A percentile compares a stretch with the other conserved stretches of the same genome.
These are phyloP conservation scores for Brassica cretica DNA, from an alignment of 345 rosid species.

Conservation along the genomic window DNA sequence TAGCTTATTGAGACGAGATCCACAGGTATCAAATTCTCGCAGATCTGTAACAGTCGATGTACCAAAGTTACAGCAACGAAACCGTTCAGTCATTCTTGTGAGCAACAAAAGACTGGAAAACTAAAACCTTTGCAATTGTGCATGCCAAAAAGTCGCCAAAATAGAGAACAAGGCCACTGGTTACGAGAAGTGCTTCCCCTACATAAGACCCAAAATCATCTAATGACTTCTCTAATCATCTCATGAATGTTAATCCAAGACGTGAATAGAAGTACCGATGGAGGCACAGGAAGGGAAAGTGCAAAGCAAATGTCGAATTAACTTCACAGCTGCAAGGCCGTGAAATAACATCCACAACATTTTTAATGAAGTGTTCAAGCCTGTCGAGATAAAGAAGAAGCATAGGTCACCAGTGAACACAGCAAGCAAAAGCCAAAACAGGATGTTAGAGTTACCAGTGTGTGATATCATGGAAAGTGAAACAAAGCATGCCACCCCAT, in stretches of 20 bases:
- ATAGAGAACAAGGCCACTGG: constrained; percentile 84
- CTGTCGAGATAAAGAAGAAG: constrained; percentile 70
- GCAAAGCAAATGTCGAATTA: constrained; percentile 67
- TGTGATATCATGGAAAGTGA: constrained; percentile 57
- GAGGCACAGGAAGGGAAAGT: constrained; percentile 87
- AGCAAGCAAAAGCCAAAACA: not conserved
- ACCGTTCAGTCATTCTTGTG: not conserved
- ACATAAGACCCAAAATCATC: not conserved
- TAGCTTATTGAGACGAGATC: constrained; percentile 51
- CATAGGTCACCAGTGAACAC: not conserved
- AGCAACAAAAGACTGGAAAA: not conserved
- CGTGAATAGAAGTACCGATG: constrained; percentile 52
- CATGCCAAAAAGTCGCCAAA: constrained; percentile 82
- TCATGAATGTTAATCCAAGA: not conserved
- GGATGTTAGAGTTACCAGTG: constrained; percentile 48
- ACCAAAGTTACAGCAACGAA: not conserved
- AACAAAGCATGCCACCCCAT: constrained; percentile 52
- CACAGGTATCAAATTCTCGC: constrained; percentile 43
- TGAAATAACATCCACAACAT: constrained; percentile 75
- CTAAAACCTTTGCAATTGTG: constrained; percentile 66
- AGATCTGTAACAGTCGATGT: constrained; percentile 44
- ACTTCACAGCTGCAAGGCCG: constrained; percentile 67
- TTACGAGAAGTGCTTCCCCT: constrained; percentile 86
- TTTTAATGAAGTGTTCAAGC: constrained; percentile 53
- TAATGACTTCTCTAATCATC: not conserved